Evolutionary conservation across 768 basidiomycete species (phyloP).

Genomic region (Leccinum sublutescens): DNA sequence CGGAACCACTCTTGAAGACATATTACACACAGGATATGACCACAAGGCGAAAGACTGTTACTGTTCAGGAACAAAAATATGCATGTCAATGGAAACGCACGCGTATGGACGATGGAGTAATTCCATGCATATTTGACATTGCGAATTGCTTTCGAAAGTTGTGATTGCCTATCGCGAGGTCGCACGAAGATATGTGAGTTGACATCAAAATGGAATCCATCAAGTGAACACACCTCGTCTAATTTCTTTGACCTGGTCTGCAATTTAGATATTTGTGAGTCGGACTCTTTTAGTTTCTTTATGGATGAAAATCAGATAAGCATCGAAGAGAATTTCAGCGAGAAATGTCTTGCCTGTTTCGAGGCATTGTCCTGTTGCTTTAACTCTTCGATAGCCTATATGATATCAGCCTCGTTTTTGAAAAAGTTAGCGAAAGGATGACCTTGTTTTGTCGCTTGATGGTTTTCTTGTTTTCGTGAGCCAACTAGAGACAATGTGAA

Average conservation of each 20-base stretch:
- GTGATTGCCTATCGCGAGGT: constrained; percentile 43
- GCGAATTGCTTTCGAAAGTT: constrained; percentile 55
- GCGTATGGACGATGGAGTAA: constrained; percentile 60
- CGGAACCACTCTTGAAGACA: constrained; percentile 82
- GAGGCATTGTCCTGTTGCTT: constrained; percentile 41
- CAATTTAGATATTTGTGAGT: constrained; percentile 42
- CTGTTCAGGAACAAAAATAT: constrained; percentile 6
- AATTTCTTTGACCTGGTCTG: constrained; percentile 48
- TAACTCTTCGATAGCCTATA: constrained; percentile 53
- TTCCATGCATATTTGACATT: constrained; percentile 81
- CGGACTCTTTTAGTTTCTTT: constrained; percentile 44
- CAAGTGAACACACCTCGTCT: constrained; percentile 49
- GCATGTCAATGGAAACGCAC: constrained; percentile 40
- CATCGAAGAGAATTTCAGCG: background rate
- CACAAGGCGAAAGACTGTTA: constrained; percentile 67
- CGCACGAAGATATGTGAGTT: background rate
- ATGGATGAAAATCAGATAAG: constrained; percentile 20
- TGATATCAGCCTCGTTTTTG: constrained; percentile 2
- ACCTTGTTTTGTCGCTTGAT: constrained; percentile 61
- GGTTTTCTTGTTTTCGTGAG: constrained; percentile 47
- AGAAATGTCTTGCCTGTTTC: constrained; percentile 34
- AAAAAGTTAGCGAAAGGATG: background rate
- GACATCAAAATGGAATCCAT: background rate
- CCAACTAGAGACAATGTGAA: constrained; percentile 27
- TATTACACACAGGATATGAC: constrained; percentile 69